These are phyloP conservation scores for Hydnum rufescens DNA, from an alignment of 768 basidiomycete species.

Conservation along the genomic window DNA sequence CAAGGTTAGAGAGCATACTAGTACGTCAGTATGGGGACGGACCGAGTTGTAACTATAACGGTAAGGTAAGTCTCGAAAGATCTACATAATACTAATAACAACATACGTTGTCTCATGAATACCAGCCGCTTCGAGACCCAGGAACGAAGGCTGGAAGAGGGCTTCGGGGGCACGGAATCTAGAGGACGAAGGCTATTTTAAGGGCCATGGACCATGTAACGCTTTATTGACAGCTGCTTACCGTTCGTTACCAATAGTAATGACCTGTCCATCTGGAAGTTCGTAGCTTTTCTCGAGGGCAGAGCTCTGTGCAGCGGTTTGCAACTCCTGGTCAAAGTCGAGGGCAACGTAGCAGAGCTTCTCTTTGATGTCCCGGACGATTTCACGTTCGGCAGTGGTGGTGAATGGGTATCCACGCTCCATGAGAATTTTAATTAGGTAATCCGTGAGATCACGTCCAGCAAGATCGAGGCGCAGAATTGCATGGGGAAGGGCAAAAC, in stretches of 20 bases:
- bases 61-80: background rate
- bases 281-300: slow-evolving; percentile 88
- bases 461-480: slow-evolving; percentile 84
- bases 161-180: slow-evolving; percentile 43
- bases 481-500: slow-evolving; percentile 80
- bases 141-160: slow-evolving; percentile 58
- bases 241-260: slow-evolving; percentile 86
- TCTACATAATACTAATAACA: background rate
- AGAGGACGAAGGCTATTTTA: background rate
- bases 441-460: slow-evolving; percentile 79
- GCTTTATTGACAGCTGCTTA: slow-evolving; percentile 14
- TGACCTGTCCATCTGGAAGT: slow-evolving; percentile 82
- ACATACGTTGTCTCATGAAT: slow-evolving; percentile 75
- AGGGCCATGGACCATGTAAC: background rate
- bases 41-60: slow-evolving; percentile 36
- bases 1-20: background rate
- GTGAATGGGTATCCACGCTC: slow-evolving; percentile 92
- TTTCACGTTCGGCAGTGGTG: slow-evolving; percentile 83
- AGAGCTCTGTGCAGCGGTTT: slow-evolving; percentile 76
- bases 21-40: background rate
- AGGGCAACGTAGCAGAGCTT: slow-evolving; percentile 86
- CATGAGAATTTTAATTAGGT: slow-evolving; percentile 62
- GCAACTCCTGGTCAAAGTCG: slow-evolving; percentile 85
- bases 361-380: slow-evolving; percentile 91
- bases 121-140: slow-evolving; percentile 62